A percentile compares a stretch with the other conserved stretches of the same genome.
Conservation (phyloP, 805 yeast genomes). For the Teunomyces kruisii region DNA sequence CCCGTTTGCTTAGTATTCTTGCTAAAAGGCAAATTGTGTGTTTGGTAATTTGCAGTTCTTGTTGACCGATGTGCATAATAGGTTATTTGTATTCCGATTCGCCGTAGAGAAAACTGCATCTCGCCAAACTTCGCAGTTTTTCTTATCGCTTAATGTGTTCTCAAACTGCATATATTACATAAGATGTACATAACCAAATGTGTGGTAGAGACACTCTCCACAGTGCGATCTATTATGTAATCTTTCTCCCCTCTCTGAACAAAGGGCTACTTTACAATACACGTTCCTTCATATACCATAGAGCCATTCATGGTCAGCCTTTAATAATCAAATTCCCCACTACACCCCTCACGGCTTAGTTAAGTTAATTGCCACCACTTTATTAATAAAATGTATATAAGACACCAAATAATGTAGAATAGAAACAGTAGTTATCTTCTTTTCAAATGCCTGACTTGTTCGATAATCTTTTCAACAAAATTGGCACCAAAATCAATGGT, state of each 20-base stretch:
- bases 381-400: background rate
- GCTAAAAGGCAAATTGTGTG: too few relatives aligned
- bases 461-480: conserved; percentile 36
- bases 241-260: background rate
- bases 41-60: too few relatives aligned
- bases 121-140: too few relatives aligned
- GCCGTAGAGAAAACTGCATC: too few relatives aligned
- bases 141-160: too few relatives aligned
- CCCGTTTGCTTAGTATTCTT: too few relatives aligned
- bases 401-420: too few relatives aligned
- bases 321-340: conserved; percentile 1
- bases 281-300: background rate
- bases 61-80: too few relatives aligned
- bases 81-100: too few relatives aligned
- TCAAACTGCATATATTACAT: too few relatives aligned
- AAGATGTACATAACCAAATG: too few relatives aligned
- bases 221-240: background rate
- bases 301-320: background rate
- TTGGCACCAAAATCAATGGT: conserved; percentile 31
- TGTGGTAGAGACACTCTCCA: background rate
- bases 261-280: background rate
- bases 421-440: background rate
- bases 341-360: background rate
- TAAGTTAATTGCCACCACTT: background rate
- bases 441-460: conserved; percentile 34